These are phyloP conservation scores for Penicillium taxi DNA, from an alignment of 495 filamentous ascomycete species.

Conservation along the genomic window DNA sequence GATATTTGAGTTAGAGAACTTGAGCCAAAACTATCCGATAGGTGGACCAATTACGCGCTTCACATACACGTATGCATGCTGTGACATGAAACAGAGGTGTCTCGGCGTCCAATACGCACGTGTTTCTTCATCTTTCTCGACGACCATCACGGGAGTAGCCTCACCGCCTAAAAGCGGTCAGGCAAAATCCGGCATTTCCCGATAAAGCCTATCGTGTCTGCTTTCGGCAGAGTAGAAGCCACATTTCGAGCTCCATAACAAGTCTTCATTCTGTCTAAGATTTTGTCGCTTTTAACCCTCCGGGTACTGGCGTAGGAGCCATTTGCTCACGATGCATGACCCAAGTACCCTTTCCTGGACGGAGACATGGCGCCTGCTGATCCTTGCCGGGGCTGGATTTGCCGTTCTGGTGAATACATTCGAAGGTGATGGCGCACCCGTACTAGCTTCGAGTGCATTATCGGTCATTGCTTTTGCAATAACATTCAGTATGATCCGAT, in stretches of 20 bases:
- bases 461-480: conserved; percentile 75
- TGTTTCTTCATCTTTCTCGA: conserved; percentile 15
- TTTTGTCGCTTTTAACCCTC: conserved; percentile 1
- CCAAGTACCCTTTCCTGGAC: conserved; percentile 48
- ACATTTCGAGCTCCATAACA: conserved; percentile 18
- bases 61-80: conserved; percentile 19
- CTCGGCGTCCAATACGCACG: conserved; percentile 14
- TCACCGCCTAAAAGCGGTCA: conserved; percentile 25
- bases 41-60: conserved; percentile 19
- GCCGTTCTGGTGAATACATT: conserved; percentile 76
- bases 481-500: conserved; percentile 76
- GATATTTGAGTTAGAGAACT: conserved; percentile 5
- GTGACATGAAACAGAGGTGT: conserved; percentile 22
- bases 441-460: conserved; percentile 81
- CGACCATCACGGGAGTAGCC: conserved; percentile 13
- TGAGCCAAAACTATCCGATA: conserved; percentile 6
- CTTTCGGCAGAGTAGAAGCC: conserved; percentile 23
- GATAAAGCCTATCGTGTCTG: conserved; percentile 20
- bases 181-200: conserved; percentile 22
- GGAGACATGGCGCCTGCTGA: conserved; percentile 63
- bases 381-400: conserved; percentile 60
- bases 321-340: conserved; percentile 30
- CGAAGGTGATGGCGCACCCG: conserved; percentile 74
- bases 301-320: neutral
- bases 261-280: conserved; percentile 6